Evolutionary conservation across 768 basidiomycete genomes (phyloP).

Genomic region (Kondoa malvinella): DNA sequence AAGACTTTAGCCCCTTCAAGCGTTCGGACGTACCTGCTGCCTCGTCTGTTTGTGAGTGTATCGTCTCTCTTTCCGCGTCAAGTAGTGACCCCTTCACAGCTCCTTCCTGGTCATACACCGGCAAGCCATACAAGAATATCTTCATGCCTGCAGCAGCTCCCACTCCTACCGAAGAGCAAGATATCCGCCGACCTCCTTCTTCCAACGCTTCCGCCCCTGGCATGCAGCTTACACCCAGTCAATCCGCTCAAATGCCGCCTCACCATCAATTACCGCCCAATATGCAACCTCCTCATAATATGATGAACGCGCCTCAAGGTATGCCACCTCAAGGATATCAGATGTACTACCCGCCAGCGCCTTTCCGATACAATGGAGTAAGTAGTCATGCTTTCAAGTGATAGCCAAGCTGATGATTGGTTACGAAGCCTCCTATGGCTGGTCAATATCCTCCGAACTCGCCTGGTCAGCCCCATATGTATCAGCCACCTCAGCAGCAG

Average conservation of each 20-base stretch:
- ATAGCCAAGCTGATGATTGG: not conserved
- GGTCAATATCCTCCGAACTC: not conserved
- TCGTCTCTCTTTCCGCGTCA: not conserved
- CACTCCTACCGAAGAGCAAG: not conserved
- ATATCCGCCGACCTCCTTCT: not conserved
- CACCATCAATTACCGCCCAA: not conserved
- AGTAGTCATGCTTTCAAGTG: not conserved
- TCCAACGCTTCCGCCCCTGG: not conserved
- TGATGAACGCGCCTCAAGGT: not conserved
- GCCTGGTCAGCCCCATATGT: not conserved
- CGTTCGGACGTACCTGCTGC: conserved; percentile 63
- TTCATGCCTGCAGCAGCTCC: conserved; percentile 40
- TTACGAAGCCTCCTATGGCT: not conserved
- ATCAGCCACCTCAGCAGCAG: not conserved
- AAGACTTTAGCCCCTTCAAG: conserved; percentile 96
- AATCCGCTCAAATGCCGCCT: not conserved
- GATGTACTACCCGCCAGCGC: not conserved
- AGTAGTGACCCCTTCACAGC: conserved; percentile 29
- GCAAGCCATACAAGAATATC: conserved; percentile 65
- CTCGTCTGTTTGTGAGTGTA: conserved; percentile 47
- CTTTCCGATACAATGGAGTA: not conserved
- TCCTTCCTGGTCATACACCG: conserved; percentile 70
- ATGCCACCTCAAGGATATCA: not conserved
- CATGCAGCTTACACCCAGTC: not conserved
- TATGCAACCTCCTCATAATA: not conserved